A percentile compares a stretch with the other conserved stretches of the same genome.
phyloP scores from a whole-genome alignment of 2,329 filamentous ascomycete species.

The Pseudonectria buxi region DNA sequence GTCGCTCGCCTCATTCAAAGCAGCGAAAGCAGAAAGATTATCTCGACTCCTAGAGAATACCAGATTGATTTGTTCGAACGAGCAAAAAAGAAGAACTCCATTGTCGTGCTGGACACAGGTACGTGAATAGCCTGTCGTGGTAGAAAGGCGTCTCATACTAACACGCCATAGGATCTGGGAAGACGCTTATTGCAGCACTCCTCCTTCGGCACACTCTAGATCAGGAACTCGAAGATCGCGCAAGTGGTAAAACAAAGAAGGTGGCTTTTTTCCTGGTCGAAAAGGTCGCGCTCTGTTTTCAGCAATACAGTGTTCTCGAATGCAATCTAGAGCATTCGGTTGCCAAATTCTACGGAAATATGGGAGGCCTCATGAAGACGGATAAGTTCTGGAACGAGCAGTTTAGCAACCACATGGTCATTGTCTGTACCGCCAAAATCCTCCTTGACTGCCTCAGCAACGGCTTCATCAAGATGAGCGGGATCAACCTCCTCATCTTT shows the following conservation, averaged over 20 bases:
- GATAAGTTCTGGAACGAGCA: constrained; percentile 45
- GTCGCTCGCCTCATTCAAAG: constrained; percentile 27
- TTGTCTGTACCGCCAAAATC: constrained; percentile 90
- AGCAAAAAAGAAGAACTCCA: constrained; percentile 78
- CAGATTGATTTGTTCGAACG: constrained; percentile 86
- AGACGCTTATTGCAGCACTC: constrained; percentile 90
- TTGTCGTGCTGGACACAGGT: constrained; percentile 92
- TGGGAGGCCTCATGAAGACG: constrained; percentile 36
- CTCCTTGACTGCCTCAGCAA: constrained; percentile 71
- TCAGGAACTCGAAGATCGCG: constrained; percentile 66
- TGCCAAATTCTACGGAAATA: constrained; percentile 67
- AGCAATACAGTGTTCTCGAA: constrained; percentile 77
- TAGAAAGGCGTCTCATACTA: neutral
- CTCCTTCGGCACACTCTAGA: constrained; percentile 71
- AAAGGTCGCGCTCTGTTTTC: constrained; percentile 82
- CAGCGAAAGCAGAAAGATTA: constrained; percentile 47
- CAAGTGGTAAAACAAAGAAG: constrained; percentile 50
- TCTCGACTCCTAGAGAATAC: constrained; percentile 77
- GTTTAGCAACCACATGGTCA: constrained; percentile 62
- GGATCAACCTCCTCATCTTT: constrained; percentile 87
- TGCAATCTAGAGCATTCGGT: constrained; percentile 74
- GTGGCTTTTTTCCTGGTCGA: constrained; percentile 86
- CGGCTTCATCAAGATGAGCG: constrained; percentile 70
- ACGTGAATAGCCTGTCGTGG: constrained; percentile 2
- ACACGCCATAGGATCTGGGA: constrained; percentile 64